Evolutionary conservation across 768 basidiomycete species (phyloP), one percentile per base, ranked within the genome.

Genomic region (Rhizopogon vulgaris): DNA sequence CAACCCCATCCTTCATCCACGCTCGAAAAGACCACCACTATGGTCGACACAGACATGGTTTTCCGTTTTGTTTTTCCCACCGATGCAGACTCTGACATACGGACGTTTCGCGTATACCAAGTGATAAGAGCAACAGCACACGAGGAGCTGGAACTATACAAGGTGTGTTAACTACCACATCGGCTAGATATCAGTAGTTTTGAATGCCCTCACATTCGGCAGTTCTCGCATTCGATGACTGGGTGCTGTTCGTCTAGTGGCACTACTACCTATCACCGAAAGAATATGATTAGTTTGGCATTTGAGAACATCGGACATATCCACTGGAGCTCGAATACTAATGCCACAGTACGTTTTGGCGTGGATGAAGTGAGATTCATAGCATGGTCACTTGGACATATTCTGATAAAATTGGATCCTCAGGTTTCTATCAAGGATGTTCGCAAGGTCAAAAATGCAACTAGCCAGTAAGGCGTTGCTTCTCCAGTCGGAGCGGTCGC

Each of bases 251-350:
- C 69, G 39, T 62, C 63, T 36, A 66, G 54, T 15, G 73, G 76
- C 1, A 69, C 68, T 10, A 81, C 79, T 4, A 73, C 73, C 4
- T 78, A 77, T 50, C 70, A 73, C 51, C 73, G 80, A 47, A 76
- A 70, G 56, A 80, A 82, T 58, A 46, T 70, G 10, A 59, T 57
- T 6, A 78, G 76, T 1, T 49, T 62, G 14, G 57, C 69, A 17
- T 80, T 77, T 57, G 80, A 83, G 60, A 70, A 71, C 15, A 79
- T 78, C 3, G 82, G 81, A 3, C 66, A 74, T 34, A 74, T 83
- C 51, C 74, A 78, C 45, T 83, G 80, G 80, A 63, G 64, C 38
- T 75, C 77, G 4, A 64, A 68, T 43, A 63, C 66, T 43, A 76
- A 72, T 47, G 76, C 73, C 6, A 73, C 62, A 4, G 70, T 79